Percentiles rank a stretch among this genome's conserved stretches.
These are phyloP conservation scores for Penicillium sp. DNA, from an alignment of 2,329 filamentous ascomycete genomes.

Conservation along the genomic window DNA sequence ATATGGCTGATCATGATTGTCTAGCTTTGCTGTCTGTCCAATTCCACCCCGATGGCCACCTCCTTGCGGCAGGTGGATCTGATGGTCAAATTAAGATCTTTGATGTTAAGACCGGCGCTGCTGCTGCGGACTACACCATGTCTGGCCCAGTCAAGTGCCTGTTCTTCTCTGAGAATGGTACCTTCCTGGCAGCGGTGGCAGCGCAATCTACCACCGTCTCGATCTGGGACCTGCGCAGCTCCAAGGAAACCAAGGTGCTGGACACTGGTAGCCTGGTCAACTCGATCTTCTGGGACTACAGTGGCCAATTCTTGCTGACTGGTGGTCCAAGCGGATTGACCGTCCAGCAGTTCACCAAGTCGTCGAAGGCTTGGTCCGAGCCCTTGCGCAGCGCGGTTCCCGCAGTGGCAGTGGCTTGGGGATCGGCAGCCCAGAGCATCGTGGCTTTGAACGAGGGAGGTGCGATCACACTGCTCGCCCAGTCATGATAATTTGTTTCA, in stretches of 20 bases:
- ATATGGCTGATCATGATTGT: constrained; percentile 21
- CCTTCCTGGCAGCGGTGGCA: constrained; percentile 85
- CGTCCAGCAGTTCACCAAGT: constrained; percentile 88
- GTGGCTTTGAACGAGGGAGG: constrained; percentile 77
- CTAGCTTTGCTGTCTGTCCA: constrained; percentile 74
- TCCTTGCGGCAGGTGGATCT: constrained; percentile 82
- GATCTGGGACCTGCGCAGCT: constrained; percentile 90
- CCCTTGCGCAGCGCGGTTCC: constrained; percentile 76
- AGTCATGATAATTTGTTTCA: constrained; percentile 48
- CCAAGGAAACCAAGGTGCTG: constrained; percentile 78
- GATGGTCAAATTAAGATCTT: constrained; percentile 86
- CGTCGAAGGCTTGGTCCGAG: constrained; percentile 86
- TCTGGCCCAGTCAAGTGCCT: constrained; percentile 72
- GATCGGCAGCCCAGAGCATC: constrained; percentile 72
- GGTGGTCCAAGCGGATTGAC: constrained; percentile 79
- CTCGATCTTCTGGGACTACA: constrained; percentile 87
- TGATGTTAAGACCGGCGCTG: constrained; percentile 78
- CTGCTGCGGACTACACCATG: constrained; percentile 73
- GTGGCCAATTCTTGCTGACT: constrained; percentile 86
- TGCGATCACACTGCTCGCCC: constrained; percentile 70
- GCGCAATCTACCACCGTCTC: constrained; percentile 78
- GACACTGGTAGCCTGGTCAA: constrained; percentile 81
- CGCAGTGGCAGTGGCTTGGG: constrained; percentile 77
- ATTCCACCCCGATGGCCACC: constrained; percentile 96
- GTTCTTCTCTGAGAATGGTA: constrained; percentile 93